Percentiles rank a stretch among this genome's conserved stretches.
Conservation (phyloP, 768 basidiomycete genomes). For the Megacollybia marginata region DNA sequence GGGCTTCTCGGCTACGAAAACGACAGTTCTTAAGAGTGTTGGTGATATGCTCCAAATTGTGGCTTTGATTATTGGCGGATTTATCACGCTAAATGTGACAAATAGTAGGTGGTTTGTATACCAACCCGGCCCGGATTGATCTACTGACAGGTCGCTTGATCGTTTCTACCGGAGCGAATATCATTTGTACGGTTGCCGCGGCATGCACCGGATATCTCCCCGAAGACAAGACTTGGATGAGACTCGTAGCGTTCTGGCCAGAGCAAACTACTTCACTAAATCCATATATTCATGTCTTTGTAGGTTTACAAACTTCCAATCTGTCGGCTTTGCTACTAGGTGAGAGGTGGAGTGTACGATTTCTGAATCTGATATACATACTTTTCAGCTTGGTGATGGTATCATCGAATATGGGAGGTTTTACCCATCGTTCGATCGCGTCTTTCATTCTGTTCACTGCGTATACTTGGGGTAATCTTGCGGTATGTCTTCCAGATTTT, state of each 20-base stretch:
- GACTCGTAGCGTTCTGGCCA: slow-evolving; percentile 12
- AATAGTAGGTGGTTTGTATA: slow-evolving; percentile 5
- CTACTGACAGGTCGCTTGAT: slow-evolving; percentile 7
- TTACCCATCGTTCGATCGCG: slow-evolving; percentile 8
- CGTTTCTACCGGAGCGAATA: slow-evolving; percentile 10
- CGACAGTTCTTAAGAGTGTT: slow-evolving; percentile 14
- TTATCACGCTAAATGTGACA: slow-evolving; percentile 11
- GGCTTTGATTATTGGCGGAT: slow-evolving; percentile 10
- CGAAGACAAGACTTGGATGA: slow-evolving; percentile 9
- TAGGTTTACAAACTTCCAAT: slow-evolving; percentile 12
- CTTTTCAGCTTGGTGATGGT: slow-evolving; percentile 12
- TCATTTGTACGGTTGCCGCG: slow-evolving; percentile 12
- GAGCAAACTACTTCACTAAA: no score
- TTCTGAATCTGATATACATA: background rate
- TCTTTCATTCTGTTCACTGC: background rate
- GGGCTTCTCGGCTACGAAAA: slow-evolving; percentile 13
- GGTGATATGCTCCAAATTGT: slow-evolving; percentile 15
- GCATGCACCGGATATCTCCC: slow-evolving; percentile 14
- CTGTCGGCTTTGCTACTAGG: slow-evolving; percentile 10
- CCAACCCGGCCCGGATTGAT: no score
- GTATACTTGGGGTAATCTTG: slow-evolving; percentile 8
- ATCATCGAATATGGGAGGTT: slow-evolving; percentile 15
- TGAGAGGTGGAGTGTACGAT: background rate
- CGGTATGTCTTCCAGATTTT: background rate
- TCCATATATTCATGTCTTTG: no score